Conservation (phyloP, 2,329 filamentous ascomycete genomes). For the Cercospora sp. region DNA sequence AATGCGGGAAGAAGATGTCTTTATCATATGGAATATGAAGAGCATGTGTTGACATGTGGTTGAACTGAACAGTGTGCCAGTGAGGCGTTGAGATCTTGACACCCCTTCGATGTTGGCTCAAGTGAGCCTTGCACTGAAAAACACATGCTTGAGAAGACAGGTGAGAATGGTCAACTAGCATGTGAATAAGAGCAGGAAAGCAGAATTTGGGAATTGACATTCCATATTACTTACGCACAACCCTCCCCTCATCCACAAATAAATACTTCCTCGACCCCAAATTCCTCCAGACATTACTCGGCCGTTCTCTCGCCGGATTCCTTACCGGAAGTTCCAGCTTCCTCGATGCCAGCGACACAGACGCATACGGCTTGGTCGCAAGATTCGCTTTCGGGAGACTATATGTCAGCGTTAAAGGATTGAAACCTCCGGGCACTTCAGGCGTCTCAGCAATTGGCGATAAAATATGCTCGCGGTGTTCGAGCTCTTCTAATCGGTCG, state of each 20-base stretch:
- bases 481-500: conserved; percentile 6
- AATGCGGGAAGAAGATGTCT: not conserved
- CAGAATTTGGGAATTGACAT: not conserved
- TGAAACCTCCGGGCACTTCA: conserved; percentile 15
- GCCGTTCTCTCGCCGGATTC: not conserved
- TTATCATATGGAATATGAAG: not conserved
- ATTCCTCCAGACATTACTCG: conserved; percentile 10
- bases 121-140: not conserved
- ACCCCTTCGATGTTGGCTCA: not conserved
- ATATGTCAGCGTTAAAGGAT: conserved; percentile 14
- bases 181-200: not conserved
- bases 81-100: not conserved
- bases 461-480: conserved; percentile 14
- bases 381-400: conserved; percentile 9
- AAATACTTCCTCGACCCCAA: conserved; percentile 16
- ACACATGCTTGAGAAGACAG: not conserved
- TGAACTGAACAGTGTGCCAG: not conserved
- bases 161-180: not conserved
- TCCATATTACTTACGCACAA: conserved; percentile 7
- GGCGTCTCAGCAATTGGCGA: conserved; percentile 13
- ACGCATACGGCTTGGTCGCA: conserved; percentile 11
- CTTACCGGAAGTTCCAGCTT: not conserved
- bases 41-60: not conserved
- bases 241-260: conserved; percentile 12
- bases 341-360: not conserved